Evolutionary conservation across 495 filamentous ascomycete species (phyloP).

Genomic region (Aspergillus sparsus): DNA sequence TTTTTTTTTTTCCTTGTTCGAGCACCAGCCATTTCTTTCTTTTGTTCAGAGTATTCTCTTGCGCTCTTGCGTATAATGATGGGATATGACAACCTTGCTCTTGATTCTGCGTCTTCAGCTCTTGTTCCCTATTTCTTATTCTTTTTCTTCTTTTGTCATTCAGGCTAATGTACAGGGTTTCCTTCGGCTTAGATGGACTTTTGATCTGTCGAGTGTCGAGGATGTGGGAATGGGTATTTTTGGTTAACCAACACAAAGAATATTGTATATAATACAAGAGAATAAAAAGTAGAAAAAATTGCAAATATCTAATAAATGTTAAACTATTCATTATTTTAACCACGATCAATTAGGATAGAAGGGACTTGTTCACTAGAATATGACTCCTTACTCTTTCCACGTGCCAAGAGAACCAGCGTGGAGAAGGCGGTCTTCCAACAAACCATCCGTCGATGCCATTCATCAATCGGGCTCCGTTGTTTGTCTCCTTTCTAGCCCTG

Average conservation of each 20-base stretch:
- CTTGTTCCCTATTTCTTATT: slow-evolving; percentile 1
- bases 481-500: neutral
- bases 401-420: slow-evolving; percentile 17
- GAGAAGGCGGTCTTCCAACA: slow-evolving; percentile 20
- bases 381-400: neutral
- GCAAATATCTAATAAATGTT: neutral
- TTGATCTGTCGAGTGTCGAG: too few relatives aligned
- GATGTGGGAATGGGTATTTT: neutral
- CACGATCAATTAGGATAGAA: too few relatives aligned
- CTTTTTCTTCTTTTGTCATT: neutral
- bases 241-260: neutral
- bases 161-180: slow-evolving; percentile 18
- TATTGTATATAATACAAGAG: slow-evolving; percentile 10
- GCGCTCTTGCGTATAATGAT: slow-evolving; percentile 40
- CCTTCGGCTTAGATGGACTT: neutral
- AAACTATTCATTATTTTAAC: too few relatives aligned
- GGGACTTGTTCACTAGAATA: neutral
- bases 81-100: slow-evolving; percentile 35
- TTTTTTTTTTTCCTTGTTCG: slow-evolving; percentile 22
- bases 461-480: neutral
- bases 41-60: slow-evolving; percentile 23
- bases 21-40: slow-evolving; percentile 25
- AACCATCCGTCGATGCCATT: neutral
- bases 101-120: neutral
- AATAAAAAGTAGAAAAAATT: neutral